Conservation (phyloP, 225 moss, liverwort and hornwort genomes). For the Polytrichum commune region DNA sequence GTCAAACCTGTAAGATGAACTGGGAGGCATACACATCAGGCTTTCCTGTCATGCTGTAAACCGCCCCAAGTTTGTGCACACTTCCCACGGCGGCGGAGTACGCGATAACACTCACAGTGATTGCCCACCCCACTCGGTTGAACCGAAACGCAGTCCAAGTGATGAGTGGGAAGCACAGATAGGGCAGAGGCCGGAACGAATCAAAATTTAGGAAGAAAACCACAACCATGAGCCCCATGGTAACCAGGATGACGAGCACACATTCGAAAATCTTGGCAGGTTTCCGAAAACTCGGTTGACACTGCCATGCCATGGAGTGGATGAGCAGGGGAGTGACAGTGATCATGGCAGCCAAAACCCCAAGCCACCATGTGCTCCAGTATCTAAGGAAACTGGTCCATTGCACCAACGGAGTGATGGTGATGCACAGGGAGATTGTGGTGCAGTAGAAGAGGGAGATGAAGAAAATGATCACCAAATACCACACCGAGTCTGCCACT, state of each 20-base stretch:
- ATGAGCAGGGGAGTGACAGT: conserved; percentile 26
- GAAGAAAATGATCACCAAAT: conserved; percentile 19
- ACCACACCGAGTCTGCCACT: conserved; percentile 33
- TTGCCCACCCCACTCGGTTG: conserved; percentile 66
- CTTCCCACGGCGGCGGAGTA: conserved; percentile 44
- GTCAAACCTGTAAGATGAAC: conserved; percentile 58
- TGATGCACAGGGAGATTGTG: conserved; percentile 26
- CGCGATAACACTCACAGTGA: conserved; percentile 48
- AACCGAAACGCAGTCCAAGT: conserved; percentile 73
- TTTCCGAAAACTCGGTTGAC: conserved; percentile 5
- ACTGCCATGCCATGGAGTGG: conserved; percentile 36
- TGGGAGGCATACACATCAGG: conserved; percentile 42
- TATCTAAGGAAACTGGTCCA: conserved; percentile 36
- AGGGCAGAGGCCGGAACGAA: conserved; percentile 59
- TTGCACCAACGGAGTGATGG: conserved; percentile 28
- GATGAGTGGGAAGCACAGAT: conserved; percentile 72
- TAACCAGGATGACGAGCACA: conserved; percentile 10
- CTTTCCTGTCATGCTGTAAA: conserved; percentile 35
- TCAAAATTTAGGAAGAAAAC: conserved; percentile 55
- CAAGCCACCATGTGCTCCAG: conserved; percentile 41
- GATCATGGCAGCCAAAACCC: conserved; percentile 33
- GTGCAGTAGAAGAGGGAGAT: conserved; percentile 20
- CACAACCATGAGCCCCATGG: conserved; percentile 21
- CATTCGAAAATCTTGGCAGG: conserved; percentile 45
- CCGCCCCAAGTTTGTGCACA: conserved; percentile 47